phyloP scores from a whole-genome alignment of 1,284 basidiomycete species.

The Apiotrichum akiyoshidainum region DNA sequence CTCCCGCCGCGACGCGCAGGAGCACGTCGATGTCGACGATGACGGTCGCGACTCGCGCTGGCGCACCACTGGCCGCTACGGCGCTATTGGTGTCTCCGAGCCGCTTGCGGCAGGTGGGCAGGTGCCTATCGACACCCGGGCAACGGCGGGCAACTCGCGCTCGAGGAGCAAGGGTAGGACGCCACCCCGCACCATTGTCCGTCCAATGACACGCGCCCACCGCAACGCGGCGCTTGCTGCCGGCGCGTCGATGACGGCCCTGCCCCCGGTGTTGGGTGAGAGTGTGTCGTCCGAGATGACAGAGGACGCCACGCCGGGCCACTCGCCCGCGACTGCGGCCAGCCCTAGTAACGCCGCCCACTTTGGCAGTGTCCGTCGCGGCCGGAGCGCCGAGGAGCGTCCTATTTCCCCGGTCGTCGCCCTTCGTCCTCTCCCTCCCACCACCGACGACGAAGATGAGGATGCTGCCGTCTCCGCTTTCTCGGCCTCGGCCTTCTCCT shows the following conservation, averaged over 20 bases:
- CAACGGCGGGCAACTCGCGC: slow-evolving; percentile 27
- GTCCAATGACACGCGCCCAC: slow-evolving; percentile 16
- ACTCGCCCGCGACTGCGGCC: background rate
- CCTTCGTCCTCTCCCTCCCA: slow-evolving; percentile 5
- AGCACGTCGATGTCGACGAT: slow-evolving; percentile 1
- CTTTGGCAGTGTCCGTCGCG: slow-evolving; percentile 5
- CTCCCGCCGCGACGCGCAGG: background rate
- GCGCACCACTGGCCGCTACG: slow-evolving; percentile 1
- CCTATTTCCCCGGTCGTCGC: slow-evolving; percentile 17
- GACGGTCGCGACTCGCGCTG: slow-evolving; percentile 1
- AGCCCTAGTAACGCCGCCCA: background rate
- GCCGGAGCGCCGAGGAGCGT: slow-evolving; percentile 13
- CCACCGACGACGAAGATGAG: slow-evolving; percentile 13
- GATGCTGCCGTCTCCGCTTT: slow-evolving; percentile 1
- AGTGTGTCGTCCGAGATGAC: slow-evolving; percentile 10
- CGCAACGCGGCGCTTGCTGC: slow-evolving; percentile 17
- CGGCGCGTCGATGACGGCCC: slow-evolving; percentile 11
- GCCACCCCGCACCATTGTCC: slow-evolving; percentile 30
- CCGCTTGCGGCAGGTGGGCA: background rate
- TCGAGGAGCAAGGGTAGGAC: slow-evolving; percentile 37
- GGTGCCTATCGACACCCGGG: slow-evolving; percentile 3
- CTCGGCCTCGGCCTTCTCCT: slow-evolving; percentile 2
- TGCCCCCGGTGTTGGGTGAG: slow-evolving; percentile 5
- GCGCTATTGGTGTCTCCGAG: slow-evolving; percentile 2
- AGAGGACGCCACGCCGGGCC: slow-evolving; percentile 6